Conservation (phyloP, 75 land plant species). For the Cupressus sempervirens region DNA sequence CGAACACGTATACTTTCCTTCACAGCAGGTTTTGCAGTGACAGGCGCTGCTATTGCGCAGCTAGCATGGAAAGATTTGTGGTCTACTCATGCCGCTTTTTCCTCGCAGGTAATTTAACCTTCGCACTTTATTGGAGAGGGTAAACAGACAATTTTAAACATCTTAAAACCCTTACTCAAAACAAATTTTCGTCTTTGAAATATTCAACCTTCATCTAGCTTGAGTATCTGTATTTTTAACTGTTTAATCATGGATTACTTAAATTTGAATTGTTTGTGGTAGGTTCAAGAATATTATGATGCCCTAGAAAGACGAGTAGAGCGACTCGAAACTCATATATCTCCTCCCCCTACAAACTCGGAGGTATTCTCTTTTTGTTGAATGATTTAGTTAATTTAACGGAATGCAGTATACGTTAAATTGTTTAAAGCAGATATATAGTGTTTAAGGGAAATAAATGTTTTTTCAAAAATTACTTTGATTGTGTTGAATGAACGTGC, state of each 20-base stretch:
- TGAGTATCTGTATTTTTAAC: not conserved
- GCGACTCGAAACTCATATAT: not conserved
- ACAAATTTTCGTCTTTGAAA: not conserved
- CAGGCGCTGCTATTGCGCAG: not conserved
- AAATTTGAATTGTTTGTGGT: not conserved
- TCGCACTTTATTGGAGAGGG: not conserved
- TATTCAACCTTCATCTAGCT: not conserved
- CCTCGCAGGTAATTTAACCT: not conserved
- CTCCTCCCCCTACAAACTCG: not conserved
- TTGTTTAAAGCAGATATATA: not conserved
- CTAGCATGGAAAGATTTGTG: slow-evolving; percentile 7
- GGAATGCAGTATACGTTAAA: not conserved
- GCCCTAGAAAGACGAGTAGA: slow-evolving; percentile 1
- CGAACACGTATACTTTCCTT: slow-evolving; percentile 1
- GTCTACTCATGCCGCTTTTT: not conserved
- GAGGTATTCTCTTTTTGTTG: not conserved
- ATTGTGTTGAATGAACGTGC: not conserved
- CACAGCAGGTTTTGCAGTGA: not conserved
- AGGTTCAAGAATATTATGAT: slow-evolving; percentile 1
- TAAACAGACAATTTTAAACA: no score
- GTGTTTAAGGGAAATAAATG: not conserved
- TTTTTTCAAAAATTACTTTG: not conserved
- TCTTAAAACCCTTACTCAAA: not conserved
- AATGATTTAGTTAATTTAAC: not conserved
- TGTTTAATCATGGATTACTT: not conserved